These are phyloP conservation scores for Inga oerstediana DNA, from an alignment of 306 rosid species.

Conservation along the genomic window DNA sequence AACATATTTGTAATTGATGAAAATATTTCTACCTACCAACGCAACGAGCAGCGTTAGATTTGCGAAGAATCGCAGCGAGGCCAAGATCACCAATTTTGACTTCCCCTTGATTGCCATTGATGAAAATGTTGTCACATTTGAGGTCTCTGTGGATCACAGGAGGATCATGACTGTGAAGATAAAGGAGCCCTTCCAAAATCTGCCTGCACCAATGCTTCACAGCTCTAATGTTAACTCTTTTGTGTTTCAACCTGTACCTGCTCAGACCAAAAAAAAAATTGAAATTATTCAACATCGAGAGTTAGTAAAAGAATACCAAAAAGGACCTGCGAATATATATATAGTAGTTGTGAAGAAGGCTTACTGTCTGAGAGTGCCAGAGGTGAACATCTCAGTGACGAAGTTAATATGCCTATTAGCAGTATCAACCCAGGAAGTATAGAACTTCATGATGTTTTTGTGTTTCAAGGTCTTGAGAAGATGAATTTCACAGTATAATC, in stretches of 20 bases:
- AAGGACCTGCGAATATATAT: background rate
- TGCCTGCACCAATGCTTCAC: conserved; percentile 98
- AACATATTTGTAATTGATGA: background rate
- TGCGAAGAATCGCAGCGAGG: conserved; percentile 87
- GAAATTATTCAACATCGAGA: conserved; percentile 33
- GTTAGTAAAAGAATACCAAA: background rate
- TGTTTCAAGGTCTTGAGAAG: conserved; percentile 92
- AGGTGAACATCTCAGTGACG: conserved; percentile 98
- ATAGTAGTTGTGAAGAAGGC: conserved; percentile 24
- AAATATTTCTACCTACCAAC: conserved; percentile 66
- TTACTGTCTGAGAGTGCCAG: conserved; percentile 98
- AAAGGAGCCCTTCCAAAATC: conserved; percentile 85
- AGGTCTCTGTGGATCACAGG: conserved; percentile 98
- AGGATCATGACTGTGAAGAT: conserved; percentile 87
- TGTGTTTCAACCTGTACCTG: conserved; percentile 89
- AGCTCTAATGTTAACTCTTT: conserved; percentile 84
- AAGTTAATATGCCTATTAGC: conserved; percentile 83
- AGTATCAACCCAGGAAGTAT: conserved; percentile 90
- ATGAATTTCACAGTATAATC: conserved; percentile 91
- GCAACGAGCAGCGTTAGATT: conserved; percentile 78
- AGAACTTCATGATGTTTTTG: conserved; percentile 87
- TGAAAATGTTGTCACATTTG: conserved; percentile 95
- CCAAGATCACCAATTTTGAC: conserved; percentile 99
- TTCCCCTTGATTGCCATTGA: conserved; percentile 97
- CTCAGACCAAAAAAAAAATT: conserved; percentile 26